Evolutionary conservation across 306 rosid genomes (phyloP).

Genomic region (Cucurbita argyrosperma): DNA sequence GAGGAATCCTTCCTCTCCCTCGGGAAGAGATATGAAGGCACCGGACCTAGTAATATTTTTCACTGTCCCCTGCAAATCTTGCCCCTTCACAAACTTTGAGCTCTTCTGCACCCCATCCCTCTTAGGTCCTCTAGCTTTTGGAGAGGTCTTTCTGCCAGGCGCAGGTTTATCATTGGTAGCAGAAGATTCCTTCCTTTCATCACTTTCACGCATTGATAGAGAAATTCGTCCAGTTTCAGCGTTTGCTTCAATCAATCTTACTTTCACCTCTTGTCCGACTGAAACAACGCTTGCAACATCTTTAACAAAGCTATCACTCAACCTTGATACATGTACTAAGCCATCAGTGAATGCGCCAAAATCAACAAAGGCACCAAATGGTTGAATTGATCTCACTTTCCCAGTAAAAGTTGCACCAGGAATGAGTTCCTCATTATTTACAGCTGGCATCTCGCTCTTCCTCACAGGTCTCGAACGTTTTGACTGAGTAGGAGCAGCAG

Average conservation of each 20-base stretch:
- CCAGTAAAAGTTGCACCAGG: slow-evolving; percentile 82
- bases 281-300: slow-evolving; percentile 81
- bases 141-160: slow-evolving; percentile 38
- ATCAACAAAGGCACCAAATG: slow-evolving; percentile 95
- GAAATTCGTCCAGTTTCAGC: slow-evolving; percentile 68
- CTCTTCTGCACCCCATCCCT: slow-evolving; percentile 35
- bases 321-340: slow-evolving; percentile 81
- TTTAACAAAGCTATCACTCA: slow-evolving; percentile 76
- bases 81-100: slow-evolving; percentile 59
- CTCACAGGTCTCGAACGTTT: slow-evolving; percentile 48
- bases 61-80: slow-evolving; percentile 71
- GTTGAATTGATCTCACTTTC: slow-evolving; percentile 85
- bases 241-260: slow-evolving; percentile 67
- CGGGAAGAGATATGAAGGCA: slow-evolving; percentile 83
- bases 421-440: slow-evolving; percentile 69
- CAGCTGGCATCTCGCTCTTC: slow-evolving; percentile 87
- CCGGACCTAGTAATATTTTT: slow-evolving; percentile 72
- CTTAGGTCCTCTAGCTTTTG: slow-evolving; percentile 35
- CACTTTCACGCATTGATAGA: slow-evolving; percentile 78
- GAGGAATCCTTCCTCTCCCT: slow-evolving; percentile 96
- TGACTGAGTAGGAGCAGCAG: slow-evolving; percentile 11
- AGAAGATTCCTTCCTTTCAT: slow-evolving; percentile 40
- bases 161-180: slow-evolving; percentile 33
- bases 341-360: slow-evolving; percentile 97
- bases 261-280: slow-evolving; percentile 97